phyloP scores from a whole-genome alignment of 1,284 basidiomycete genomes.

The Sphaerobolus stellatus region DNA sequence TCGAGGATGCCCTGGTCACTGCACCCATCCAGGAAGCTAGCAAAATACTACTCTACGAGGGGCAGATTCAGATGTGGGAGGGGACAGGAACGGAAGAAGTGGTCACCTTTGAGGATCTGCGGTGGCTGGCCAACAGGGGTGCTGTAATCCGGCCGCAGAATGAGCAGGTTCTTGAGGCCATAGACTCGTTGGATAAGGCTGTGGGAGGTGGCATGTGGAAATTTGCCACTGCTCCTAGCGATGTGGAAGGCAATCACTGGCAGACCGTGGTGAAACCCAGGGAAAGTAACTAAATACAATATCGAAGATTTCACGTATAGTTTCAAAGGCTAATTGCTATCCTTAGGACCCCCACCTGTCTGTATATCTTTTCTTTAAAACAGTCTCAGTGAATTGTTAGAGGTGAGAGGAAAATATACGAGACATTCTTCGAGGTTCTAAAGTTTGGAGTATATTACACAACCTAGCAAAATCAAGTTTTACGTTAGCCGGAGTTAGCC shows the following conservation, averaged over 20 bases:
- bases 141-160: not conserved
- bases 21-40: not conserved
- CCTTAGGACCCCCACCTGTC: no score
- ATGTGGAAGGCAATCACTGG: not conserved
- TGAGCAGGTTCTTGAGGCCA: not conserved
- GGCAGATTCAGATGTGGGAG: not conserved
- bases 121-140: not conserved
- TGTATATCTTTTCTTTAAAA: no score
- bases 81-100: not conserved
- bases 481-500: no score
- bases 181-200: not conserved
- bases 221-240: not conserved
- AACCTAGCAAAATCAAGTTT: no score
- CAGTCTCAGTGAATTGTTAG: no score
- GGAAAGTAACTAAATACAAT: no score
- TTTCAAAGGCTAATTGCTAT: no score
- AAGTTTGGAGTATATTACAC: no score
- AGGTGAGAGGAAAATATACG: no score
- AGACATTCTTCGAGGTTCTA: no score
- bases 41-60: not conserved
- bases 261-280: not conserved
- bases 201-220: not conserved
- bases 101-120: not conserved
- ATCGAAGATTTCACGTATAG: no score
- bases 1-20: not conserved